Conservation (phyloP, 352 stramenopile species). For the Saprolegnia parasitica region DNA sequence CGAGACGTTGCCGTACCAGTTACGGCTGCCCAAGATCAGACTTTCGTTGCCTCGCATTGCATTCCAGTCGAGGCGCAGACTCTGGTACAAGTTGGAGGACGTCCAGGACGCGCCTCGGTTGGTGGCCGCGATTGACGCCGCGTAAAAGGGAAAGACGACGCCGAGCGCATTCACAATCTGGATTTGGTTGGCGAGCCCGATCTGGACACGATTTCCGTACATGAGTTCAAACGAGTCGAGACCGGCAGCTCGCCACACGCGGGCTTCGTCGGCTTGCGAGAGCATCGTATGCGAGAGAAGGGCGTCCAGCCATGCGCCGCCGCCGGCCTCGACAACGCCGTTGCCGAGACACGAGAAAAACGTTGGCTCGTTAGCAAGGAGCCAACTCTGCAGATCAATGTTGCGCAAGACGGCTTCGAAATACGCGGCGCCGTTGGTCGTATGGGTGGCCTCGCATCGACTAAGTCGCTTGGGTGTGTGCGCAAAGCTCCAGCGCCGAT, state of each 20-base stretch:
- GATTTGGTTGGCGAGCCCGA: slow-evolving; percentile 9
- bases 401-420: slow-evolving; percentile 16
- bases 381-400: not conserved
- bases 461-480: slow-evolving; percentile 12
- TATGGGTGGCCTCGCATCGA: not conserved
- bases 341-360: not conserved
- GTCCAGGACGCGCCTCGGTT: slow-evolving; percentile 5
- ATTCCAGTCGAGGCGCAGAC: not conserved
- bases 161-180: slow-evolving; percentile 10
- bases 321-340: not conserved
- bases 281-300: not conserved
- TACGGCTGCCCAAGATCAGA: not conserved
- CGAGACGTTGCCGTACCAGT: not conserved
- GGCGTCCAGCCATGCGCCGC: not conserved
- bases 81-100: not conserved
- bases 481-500: not conserved
- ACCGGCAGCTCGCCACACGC: not conserved
- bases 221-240: not conserved
- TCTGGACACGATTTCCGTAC: slow-evolving; percentile 2
- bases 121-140: not conserved
- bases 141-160: not conserved
- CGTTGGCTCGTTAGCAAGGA: not conserved
- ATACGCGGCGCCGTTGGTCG: slow-evolving; percentile 23
- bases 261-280: not conserved
- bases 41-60: not conserved